Percentiles rank a stretch among this genome's conserved stretches.
These are phyloP conservation scores for Cubamyces sp. DNA, from an alignment of 768 basidiomycete genomes.

Conservation along the genomic window DNA sequence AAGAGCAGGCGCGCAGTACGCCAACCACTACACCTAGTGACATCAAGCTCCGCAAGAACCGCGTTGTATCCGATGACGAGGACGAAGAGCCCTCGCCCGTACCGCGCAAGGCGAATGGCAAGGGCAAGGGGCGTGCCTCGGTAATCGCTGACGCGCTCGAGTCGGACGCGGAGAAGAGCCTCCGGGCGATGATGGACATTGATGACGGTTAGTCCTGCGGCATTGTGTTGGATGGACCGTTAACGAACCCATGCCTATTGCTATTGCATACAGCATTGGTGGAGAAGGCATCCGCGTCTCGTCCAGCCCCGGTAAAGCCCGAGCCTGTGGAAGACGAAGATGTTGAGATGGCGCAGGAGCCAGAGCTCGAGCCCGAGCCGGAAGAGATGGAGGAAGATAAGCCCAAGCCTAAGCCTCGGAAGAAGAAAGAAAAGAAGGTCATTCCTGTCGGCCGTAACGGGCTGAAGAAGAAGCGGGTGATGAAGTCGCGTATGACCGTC, in stretches of 20 bases:
- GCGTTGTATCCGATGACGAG: constrained; percentile 64
- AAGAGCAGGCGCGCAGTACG: constrained; percentile 1
- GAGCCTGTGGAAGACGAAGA: constrained; percentile 34
- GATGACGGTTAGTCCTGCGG: constrained; percentile 58
- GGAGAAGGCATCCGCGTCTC: constrained; percentile 26
- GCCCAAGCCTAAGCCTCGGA: constrained; percentile 38
- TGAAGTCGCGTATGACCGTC: constrained; percentile 56
- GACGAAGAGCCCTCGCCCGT: constrained; percentile 46
- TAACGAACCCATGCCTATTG: not conserved
- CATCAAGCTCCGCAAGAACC: constrained; percentile 50
- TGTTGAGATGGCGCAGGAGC: constrained; percentile 26
- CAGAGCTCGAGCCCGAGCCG: constrained; percentile 34
- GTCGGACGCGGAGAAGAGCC: constrained; percentile 47
- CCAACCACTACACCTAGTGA: constrained; percentile 35
- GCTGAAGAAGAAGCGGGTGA: constrained; percentile 68
- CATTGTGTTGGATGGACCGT: not conserved
- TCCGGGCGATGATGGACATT: constrained; percentile 75
- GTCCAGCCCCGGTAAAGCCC: constrained; percentile 27
- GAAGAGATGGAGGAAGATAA: constrained; percentile 30
- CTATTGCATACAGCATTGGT: not conserved
- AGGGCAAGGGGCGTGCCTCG: constrained; percentile 38
- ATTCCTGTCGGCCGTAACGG: constrained; percentile 81
- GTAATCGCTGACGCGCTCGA: constrained; percentile 33
- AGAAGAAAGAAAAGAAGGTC: constrained; percentile 54
- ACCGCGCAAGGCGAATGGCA: constrained; percentile 35